phyloP scores from a whole-genome alignment of 495 filamentous ascomycete species.

The Podospora tetraspora region DNA sequence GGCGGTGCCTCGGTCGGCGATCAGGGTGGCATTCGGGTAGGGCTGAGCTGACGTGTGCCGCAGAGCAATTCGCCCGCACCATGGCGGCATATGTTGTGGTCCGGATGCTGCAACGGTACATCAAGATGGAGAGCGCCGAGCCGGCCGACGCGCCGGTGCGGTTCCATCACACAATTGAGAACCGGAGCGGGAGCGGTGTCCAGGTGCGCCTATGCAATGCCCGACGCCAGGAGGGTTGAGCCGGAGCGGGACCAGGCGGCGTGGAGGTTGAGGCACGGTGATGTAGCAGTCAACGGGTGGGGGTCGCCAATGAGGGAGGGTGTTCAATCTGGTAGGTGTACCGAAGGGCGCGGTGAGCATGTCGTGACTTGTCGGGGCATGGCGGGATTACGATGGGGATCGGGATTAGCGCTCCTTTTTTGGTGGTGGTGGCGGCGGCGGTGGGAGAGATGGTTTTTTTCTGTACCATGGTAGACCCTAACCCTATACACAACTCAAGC shows the following conservation, averaged over 20 bases:
- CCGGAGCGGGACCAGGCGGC: neutral
- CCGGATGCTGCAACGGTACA: conserved; percentile 42
- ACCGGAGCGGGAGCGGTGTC: conserved; percentile 43
- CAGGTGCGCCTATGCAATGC: conserved; percentile 35
- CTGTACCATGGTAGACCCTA: neutral
- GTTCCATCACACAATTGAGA: conserved; percentile 45
- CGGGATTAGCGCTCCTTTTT: neutral
- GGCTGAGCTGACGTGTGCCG: conserved; percentile 8
- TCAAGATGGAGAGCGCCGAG: conserved; percentile 36
- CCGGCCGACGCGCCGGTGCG: conserved; percentile 28
- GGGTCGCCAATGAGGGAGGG: neutral
- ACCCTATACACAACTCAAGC: neutral
- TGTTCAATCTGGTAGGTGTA: neutral
- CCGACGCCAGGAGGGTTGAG: neutral
- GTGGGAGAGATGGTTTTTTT: neutral
- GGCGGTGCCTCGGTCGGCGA: neutral
- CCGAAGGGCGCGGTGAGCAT: neutral
- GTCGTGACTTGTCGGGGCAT: neutral
- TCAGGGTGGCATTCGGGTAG: neutral
- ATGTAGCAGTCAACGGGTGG: neutral
- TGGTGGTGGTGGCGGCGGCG: neutral
- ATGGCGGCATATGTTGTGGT: conserved; percentile 41
- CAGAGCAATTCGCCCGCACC: conserved; percentile 43
- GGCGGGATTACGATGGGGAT: neutral
- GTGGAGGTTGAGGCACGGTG: neutral